Percentiles rank a stretch among this genome's conserved stretches.
phyloP scores from a whole-genome alignment of 192 early-diverging fungal species.

The Mortierella alpina region DNA sequence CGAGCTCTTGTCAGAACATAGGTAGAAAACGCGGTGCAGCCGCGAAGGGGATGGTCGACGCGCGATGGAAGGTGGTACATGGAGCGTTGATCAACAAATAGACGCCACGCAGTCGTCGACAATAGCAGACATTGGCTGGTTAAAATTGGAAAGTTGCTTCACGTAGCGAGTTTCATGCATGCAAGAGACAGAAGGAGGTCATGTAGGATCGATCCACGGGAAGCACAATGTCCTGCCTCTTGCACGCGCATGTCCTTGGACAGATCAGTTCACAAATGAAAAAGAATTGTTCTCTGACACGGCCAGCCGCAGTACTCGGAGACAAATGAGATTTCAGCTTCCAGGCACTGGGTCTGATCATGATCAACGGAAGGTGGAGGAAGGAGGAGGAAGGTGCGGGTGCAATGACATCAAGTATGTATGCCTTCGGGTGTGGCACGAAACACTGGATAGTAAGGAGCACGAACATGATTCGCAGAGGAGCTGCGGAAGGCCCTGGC shows the following conservation, averaged over 20 bases:
- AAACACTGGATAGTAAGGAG: neutral
- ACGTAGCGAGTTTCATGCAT: no score
- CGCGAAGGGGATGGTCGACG: no score
- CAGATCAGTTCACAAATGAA: no score
- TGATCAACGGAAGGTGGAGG: neutral
- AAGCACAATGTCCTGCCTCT: no score
- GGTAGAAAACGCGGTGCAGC: no score
- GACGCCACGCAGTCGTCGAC: neutral
- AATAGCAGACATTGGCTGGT: neutral
- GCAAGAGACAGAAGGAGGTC: no score
- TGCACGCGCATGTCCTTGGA: no score
- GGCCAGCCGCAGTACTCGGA: neutral
- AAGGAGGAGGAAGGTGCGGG: neutral
- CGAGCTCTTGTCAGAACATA: no score
- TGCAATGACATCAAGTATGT: neutral
- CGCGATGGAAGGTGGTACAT: no score
- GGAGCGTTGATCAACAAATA: neutral
- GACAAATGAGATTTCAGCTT: conserved; percentile 1
- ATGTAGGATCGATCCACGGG: no score
- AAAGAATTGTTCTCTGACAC: no score
- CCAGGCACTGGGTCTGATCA: neutral
- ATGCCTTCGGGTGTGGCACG: neutral
- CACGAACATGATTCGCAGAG: conserved; percentile 19
- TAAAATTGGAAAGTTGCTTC: no score
- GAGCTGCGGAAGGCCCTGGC: neutral